Evolutionary conservation across 2,329 filamentous ascomycete genomes (phyloP).

Genomic region (Colletotrichum paranaense): DNA sequence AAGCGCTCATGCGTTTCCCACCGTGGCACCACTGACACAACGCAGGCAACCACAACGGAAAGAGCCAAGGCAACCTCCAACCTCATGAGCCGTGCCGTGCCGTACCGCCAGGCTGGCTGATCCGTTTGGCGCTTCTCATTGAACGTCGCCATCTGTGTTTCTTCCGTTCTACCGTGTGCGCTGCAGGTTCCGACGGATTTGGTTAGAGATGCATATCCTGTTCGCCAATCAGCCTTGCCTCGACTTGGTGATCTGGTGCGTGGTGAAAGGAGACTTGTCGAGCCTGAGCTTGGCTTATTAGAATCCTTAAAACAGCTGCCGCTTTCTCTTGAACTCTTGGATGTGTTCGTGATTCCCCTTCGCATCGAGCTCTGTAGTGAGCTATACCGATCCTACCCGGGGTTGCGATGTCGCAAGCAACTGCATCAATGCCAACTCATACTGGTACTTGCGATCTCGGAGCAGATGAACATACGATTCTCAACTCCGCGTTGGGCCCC

Average conservation of each 20-base stretch:
- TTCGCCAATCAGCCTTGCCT: not conserved
- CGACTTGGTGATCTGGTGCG: no score
- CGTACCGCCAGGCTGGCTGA: not conserved
- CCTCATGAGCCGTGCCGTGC: not conserved
- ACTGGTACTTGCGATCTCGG: no score
- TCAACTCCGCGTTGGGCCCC: not conserved
- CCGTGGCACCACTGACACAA: not conserved
- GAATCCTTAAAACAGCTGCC: no score
- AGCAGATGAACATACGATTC: not conserved
- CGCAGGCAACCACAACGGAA: not conserved
- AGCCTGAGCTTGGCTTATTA: no score
- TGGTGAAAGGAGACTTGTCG: no score
- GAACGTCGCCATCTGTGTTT: not conserved
- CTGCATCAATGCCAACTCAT: not conserved
- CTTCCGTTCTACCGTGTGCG: not conserved
- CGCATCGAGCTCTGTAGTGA: not conserved
- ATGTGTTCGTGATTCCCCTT: no score
- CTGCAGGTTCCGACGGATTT: not conserved
- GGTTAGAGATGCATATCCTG: not conserved
- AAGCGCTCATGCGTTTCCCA: not conserved
- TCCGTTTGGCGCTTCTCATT: not conserved
- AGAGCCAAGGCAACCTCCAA: not conserved
- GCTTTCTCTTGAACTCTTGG: no score
- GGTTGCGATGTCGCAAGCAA: not conserved
- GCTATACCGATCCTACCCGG: not conserved